Conservation (phyloP, 225 moss, liverwort and hornwort species). For the Physcomitrellopsis africana region DNA sequence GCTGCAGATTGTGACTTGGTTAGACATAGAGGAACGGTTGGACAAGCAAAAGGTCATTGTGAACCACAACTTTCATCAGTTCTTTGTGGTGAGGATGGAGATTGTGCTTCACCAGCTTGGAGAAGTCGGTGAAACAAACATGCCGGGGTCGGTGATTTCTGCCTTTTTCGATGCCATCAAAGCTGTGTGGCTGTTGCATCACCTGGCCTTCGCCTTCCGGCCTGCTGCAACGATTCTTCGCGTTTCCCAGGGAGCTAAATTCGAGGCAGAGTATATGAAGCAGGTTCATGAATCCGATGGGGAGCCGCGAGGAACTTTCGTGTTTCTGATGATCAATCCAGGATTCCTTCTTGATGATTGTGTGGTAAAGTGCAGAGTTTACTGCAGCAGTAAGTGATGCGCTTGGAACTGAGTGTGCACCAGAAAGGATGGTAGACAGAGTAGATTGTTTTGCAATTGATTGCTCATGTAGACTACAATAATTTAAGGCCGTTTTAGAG, state of each 20-base stretch:
- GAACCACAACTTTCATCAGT: slow-evolving; percentile 50
- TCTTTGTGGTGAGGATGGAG: slow-evolving; percentile 54
- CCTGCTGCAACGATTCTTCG: slow-evolving; percentile 53
- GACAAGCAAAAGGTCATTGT: slow-evolving; percentile 54
- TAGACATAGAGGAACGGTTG: slow-evolving; percentile 41
- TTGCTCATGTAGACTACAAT: slow-evolving; percentile 18
- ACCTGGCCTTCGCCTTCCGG: slow-evolving; percentile 55
- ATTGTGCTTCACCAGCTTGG: slow-evolving; percentile 54
- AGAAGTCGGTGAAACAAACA: slow-evolving; percentile 37
- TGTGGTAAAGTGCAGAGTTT: slow-evolving; percentile 49
- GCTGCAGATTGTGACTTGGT: slow-evolving; percentile 44
- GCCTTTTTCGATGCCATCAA: slow-evolving; percentile 63
- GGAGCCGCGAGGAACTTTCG: slow-evolving; percentile 30
- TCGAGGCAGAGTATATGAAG: slow-evolving; percentile 50
- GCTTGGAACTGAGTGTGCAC: neutral
- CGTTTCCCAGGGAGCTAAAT: slow-evolving; percentile 40
- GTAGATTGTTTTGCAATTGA: slow-evolving; percentile 17
- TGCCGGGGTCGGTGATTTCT: slow-evolving; percentile 38
- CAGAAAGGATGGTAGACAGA: slow-evolving; percentile 26
- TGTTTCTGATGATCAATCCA: slow-evolving; percentile 59
- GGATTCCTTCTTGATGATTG: slow-evolving; percentile 51
- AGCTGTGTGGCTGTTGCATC: slow-evolving; percentile 57
- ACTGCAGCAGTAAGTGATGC: slow-evolving; percentile 54
- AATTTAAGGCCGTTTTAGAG: slow-evolving; percentile 49
- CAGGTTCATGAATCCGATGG: slow-evolving; percentile 41